These are phyloP conservation scores for Mycena sanguinolenta DNA, from an alignment of 768 basidiomycete species.

Conservation along the genomic window DNA sequence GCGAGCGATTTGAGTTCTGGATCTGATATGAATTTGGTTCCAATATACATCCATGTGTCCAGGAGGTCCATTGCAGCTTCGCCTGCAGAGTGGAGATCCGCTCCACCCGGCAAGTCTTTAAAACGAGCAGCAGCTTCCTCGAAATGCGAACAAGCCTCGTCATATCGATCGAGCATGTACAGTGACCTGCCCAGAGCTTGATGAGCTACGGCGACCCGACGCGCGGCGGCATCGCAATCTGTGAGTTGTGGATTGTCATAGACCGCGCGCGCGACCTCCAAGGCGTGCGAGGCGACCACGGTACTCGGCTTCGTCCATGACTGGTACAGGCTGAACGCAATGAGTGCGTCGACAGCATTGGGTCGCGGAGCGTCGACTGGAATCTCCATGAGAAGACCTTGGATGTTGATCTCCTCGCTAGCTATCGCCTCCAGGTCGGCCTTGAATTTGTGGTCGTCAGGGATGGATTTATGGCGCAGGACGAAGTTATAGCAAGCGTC, in stretches of 20 bases:
- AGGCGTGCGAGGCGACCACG: conserved; percentile 18
- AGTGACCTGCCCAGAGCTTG: neutral
- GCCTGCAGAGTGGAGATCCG: neutral
- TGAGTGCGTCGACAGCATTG: conserved; percentile 32
- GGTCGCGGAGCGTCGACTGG: neutral
- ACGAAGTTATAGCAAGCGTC: conserved; percentile 34
- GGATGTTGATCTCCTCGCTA: neutral
- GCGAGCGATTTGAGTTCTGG: neutral
- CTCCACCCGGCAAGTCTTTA: neutral
- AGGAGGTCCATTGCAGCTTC: neutral
- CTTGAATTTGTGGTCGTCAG: conserved; percentile 15
- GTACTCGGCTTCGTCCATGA: conserved; percentile 30
- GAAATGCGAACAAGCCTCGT: neutral
- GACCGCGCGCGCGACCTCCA: conserved; percentile 5
- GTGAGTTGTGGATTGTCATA: neutral
- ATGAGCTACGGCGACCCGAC: neutral
- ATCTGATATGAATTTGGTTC: neutral
- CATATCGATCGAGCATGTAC: neutral
- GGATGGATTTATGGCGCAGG: conserved; percentile 14
- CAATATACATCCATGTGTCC: neutral
- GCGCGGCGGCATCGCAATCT: neutral
- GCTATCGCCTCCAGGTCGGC: neutral
- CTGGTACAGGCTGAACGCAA: conserved; percentile 38
- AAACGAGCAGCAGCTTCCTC: neutral
- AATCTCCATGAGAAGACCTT: conserved; percentile 33